phyloP scores from a whole-genome alignment of 257 asterid species.

The Solanum medicagineum region DNA sequence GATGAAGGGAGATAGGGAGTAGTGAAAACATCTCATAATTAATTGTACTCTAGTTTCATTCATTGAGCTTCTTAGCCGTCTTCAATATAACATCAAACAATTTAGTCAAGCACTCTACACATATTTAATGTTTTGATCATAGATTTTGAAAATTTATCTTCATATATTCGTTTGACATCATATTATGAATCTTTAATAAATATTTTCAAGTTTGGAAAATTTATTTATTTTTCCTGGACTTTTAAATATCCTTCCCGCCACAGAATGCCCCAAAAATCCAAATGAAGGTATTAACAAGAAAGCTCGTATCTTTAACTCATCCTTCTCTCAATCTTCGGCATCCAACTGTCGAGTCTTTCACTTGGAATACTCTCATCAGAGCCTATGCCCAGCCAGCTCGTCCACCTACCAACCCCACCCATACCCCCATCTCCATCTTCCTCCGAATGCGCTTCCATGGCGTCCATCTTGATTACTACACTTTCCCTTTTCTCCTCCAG shows the following conservation, averaged over 20 bases:
- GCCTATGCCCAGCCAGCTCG: background rate
- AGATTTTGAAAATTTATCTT: no score
- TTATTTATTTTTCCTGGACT: no score
- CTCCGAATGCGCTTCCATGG: slow-evolving; percentile 6
- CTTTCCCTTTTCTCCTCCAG: slow-evolving; percentile 13
- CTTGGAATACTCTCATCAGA: slow-evolving; percentile 9
- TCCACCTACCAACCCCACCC: background rate
- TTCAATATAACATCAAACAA: no score
- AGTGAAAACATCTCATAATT: no score
- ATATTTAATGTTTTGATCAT: no score
- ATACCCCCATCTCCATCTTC: slow-evolving; percentile 5
- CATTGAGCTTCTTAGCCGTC: no score
- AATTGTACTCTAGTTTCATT: no score
- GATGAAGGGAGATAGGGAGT: no score
- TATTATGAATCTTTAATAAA: no score
- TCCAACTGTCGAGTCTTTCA: slow-evolving; percentile 5
- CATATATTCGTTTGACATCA: no score
- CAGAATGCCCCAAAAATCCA: background rate
- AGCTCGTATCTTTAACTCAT: background rate
- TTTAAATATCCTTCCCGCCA: background rate
- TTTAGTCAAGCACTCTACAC: no score
- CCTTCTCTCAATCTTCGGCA: slow-evolving; percentile 9
- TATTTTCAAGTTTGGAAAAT: no score
- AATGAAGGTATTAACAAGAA: background rate
- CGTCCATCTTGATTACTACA: slow-evolving; percentile 5